These are phyloP conservation scores for Chlamydomonas schloesseri DNA, from an alignment of 139 green algal species.

Conservation along the genomic window DNA sequence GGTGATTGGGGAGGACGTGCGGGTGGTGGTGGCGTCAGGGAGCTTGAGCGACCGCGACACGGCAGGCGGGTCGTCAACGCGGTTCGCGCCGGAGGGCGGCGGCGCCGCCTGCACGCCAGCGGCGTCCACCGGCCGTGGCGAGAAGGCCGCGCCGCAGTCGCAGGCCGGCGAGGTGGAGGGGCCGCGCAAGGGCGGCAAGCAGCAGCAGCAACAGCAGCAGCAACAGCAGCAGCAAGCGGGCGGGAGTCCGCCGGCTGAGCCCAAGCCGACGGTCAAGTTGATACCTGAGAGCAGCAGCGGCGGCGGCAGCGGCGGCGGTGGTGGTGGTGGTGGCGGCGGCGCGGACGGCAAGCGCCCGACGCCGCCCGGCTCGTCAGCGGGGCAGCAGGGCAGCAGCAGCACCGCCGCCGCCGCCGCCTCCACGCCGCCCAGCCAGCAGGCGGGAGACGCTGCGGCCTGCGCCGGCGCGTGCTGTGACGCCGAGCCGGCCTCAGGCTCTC, in stretches of 20 bases:
- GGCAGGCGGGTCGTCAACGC: not conserved
- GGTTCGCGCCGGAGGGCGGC: no score
- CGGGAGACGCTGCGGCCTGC: not conserved
- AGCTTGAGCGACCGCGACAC: slow-evolving; percentile 31
- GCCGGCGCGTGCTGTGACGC: not conserved
- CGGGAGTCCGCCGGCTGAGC: not conserved
- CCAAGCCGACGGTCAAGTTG: slow-evolving; percentile 40
- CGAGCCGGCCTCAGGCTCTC: not conserved
- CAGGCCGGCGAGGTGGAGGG: not conserved
- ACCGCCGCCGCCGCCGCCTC: not conserved
- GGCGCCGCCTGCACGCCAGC: no score
- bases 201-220: slow-evolving; percentile 8
- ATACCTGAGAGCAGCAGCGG: not conserved
- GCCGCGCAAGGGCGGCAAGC: not conserved
- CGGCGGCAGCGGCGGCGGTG: no score
- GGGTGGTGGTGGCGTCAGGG: not conserved
- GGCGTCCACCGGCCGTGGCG: no score
- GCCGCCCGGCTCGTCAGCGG: no score
- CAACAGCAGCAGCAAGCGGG: slow-evolving; percentile 1
- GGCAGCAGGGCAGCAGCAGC: not conserved
- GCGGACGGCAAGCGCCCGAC: no score
- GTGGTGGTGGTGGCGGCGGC: no score
- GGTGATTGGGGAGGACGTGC: not conserved
- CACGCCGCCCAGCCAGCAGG: not conserved
- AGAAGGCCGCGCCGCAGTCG: not conserved